These are phyloP conservation scores for Lactifluus hygrophoroides DNA, from an alignment of 768 basidiomycete species.

Conservation along the genomic window DNA sequence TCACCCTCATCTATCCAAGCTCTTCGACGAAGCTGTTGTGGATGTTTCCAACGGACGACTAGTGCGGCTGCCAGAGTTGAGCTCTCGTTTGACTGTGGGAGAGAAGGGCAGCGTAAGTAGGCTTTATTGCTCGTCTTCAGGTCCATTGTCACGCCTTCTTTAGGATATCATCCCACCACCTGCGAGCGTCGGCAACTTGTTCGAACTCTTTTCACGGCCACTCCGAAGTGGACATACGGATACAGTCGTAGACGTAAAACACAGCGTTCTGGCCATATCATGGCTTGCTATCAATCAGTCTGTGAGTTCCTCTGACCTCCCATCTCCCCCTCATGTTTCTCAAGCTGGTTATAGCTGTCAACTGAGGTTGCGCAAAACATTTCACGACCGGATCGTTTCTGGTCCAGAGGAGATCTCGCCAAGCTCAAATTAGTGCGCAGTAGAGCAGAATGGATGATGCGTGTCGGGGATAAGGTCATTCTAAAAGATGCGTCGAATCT, in stretches of 20 bases:
- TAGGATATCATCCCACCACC: constrained; percentile 64
- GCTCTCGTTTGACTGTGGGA: constrained; percentile 66
- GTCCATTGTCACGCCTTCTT: constrained; percentile 8
- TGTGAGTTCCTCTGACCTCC: constrained; percentile 34
- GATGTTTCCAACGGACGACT: constrained; percentile 56
- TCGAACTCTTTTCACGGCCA: constrained; percentile 38
- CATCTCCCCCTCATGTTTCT: background rate
- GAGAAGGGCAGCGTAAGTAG: constrained; percentile 60
- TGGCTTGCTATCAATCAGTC: constrained; percentile 88
- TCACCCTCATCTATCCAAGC: constrained; percentile 34
- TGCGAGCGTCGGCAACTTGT: constrained; percentile 37
- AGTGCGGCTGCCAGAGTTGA: constrained; percentile 69
- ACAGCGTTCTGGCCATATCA: constrained; percentile 69
- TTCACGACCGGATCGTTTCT: constrained; percentile 65
- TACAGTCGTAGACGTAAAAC: constrained; percentile 63
- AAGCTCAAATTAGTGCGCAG: constrained; percentile 57
- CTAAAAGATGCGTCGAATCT: constrained; percentile 43
- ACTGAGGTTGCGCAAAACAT: constrained; percentile 43
- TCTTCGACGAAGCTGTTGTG: constrained; percentile 76
- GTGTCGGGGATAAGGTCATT: constrained; percentile 63
- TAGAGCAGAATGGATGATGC: constrained; percentile 53
- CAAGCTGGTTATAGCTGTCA: constrained; percentile 45
- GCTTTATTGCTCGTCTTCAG: background rate
- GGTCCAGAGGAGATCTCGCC: constrained; percentile 55
- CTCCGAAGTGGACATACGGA: constrained; percentile 40